Percentiles rank a stretch among this genome's conserved stretches.
These are phyloP conservation scores for Arctium lappa DNA, from an alignment of 129 eudicot genomes.

Conservation along the genomic window DNA sequence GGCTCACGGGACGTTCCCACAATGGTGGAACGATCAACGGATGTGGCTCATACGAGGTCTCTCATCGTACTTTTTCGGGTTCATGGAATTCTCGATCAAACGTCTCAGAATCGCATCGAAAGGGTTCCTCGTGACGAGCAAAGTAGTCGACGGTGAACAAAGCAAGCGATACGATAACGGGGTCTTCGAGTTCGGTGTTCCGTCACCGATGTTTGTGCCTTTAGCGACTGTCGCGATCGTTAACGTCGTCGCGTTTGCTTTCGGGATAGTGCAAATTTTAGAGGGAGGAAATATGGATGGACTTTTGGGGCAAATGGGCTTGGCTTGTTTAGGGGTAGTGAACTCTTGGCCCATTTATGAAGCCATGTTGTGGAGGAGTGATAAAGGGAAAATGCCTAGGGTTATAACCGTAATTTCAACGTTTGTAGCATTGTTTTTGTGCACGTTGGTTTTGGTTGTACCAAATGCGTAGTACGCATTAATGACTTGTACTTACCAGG, in stretches of 20 bases:
- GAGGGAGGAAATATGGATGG: constrained; percentile 28
- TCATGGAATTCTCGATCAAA: constrained; percentile 39
- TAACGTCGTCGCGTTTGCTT: constrained; percentile 42
- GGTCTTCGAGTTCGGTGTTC: constrained; percentile 59
- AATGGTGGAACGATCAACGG: constrained; percentile 81
- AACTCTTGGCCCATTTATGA: constrained; percentile 73
- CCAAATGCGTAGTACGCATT: constrained; percentile 20
- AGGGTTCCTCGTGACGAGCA: constrained; percentile 76
- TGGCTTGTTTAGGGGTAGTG: constrained; percentile 55
- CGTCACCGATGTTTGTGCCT: constrained; percentile 74
- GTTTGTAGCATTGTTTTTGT: constrained; percentile 31
- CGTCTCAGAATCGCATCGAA: constrained; percentile 46
- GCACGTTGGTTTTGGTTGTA: constrained; percentile 23
- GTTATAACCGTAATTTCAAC: constrained; percentile 41
- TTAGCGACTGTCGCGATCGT: constrained; percentile 46
- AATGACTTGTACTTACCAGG: neutral
- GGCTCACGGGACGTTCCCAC: constrained; percentile 40
- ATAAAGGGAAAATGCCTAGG: constrained; percentile 62
- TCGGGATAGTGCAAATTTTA: constrained; percentile 26
- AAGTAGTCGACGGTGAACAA: constrained; percentile 57
- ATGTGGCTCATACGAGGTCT: constrained; percentile 64
- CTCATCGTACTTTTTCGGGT: constrained; percentile 51
- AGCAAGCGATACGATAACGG: constrained; percentile 61
- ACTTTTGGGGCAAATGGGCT: constrained; percentile 35
- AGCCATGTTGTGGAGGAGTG: constrained; percentile 67